These are phyloP conservation scores for Fusarium graminum DNA, from an alignment of 2,329 filamentous ascomycete genomes.

Conservation along the genomic window DNA sequence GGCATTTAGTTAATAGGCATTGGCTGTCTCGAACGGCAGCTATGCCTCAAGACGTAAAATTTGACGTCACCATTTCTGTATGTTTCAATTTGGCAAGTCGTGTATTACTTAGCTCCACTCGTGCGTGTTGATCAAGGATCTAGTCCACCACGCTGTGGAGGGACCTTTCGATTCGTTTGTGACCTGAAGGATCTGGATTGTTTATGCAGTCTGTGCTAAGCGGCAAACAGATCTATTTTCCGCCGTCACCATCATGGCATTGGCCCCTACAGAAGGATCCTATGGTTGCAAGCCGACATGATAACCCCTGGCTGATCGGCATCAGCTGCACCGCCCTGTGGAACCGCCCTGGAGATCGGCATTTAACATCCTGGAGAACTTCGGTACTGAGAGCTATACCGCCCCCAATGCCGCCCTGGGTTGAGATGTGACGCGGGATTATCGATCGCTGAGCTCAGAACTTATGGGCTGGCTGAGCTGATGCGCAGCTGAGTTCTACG, in stretches of 20 bases:
- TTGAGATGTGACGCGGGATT: background rate
- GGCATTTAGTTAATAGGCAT: background rate
- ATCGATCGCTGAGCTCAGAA: background rate
- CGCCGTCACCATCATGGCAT: background rate
- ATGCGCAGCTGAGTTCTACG: background rate
- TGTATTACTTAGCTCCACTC: conserved; percentile 23
- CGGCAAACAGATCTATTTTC: background rate
- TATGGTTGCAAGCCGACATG: background rate
- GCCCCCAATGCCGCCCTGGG: background rate
- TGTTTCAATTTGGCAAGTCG: conserved; percentile 14
- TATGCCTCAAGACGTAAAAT: background rate
- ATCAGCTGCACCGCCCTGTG: conserved; percentile 21
- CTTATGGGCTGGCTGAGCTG: background rate
- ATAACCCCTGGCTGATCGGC: conserved; percentile 13
- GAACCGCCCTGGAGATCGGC: conserved; percentile 14
- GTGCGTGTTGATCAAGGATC: conserved; percentile 5
- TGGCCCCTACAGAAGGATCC: conserved; percentile 1
- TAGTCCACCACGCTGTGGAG: background rate
- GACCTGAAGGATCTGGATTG: conserved; percentile 1
- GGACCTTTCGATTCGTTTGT: background rate
- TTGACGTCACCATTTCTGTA: conserved; percentile 15
- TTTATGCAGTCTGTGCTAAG: conserved; percentile 2
- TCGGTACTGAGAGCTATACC: background rate
- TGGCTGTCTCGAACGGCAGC: background rate
- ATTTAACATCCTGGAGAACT: background rate